Conservation (phyloP, 176 grass and related monocot genomes). For the Oryza punctata region DNA sequence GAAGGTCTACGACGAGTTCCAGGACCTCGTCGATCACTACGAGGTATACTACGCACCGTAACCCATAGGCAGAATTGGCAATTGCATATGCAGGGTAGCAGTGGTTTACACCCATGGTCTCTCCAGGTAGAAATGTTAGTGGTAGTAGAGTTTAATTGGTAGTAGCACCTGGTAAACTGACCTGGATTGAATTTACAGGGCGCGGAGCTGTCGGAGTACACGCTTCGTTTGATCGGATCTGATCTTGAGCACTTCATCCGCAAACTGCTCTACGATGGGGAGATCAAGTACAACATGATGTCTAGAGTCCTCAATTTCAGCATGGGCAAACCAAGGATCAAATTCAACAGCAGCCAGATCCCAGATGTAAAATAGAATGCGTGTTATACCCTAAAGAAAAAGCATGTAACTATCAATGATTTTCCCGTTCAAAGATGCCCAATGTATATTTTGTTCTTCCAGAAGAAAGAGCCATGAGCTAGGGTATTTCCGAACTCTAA, state of each 20-base stretch:
- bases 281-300: constrained; percentile 98
- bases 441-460: constrained; percentile 22
- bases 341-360: constrained; percentile 84
- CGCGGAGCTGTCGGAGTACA: constrained; percentile 80
- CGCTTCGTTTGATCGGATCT: constrained; percentile 79
- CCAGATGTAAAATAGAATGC: constrained; percentile 45
- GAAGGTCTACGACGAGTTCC: constrained; percentile 84
- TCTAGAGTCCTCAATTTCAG: constrained; percentile 86
- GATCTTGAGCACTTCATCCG: constrained; percentile 94
- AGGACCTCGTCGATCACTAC: constrained; percentile 91
- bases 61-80: not conserved
- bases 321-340: constrained; percentile 91
- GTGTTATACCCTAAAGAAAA: not conserved
- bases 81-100: no score
- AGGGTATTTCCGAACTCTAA: constrained; percentile 5
- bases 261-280: constrained; percentile 82
- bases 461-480: not conserved
- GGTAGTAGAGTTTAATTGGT: no score
- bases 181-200: constrained; percentile 48
- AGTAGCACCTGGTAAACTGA: not conserved
- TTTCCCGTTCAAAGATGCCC: not conserved
- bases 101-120: no score
- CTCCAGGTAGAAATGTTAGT: no score
- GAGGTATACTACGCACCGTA: constrained; percentile 44
- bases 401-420: not conserved